Percentiles rank a stretch among this genome's conserved stretches.
Evolutionary conservation across 768 basidiomycete genomes (phyloP).

Genomic region (Leccinum imitatum): DNA sequence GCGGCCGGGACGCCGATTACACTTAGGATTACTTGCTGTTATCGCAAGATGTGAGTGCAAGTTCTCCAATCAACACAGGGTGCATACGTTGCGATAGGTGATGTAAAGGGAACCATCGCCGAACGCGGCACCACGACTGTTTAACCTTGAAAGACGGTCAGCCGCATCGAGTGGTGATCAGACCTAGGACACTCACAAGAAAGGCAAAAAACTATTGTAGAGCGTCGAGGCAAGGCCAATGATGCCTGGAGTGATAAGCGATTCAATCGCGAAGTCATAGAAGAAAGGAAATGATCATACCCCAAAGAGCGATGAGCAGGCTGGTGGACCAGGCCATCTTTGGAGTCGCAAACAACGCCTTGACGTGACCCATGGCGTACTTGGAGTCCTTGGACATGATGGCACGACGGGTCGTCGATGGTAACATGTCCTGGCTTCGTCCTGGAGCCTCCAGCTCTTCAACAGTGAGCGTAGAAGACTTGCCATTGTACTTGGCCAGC

Average conservation of each 20-base stretch:
- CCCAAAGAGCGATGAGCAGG: constrained; percentile 48
- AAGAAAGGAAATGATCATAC: constrained; percentile 32
- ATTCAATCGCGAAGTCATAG: not conserved
- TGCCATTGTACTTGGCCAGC: constrained; percentile 52
- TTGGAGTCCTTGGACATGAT: constrained; percentile 42
- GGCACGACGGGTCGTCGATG: constrained; percentile 16
- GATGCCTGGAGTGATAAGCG: constrained; percentile 42
- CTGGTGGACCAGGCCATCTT: constrained; percentile 67
- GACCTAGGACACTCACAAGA: constrained; percentile 38
- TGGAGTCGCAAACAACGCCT: constrained; percentile 59
- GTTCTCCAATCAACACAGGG: no score
- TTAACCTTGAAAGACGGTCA: constrained; percentile 40
- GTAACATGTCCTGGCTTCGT: constrained; percentile 9
- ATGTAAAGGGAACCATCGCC: constrained; percentile 69
- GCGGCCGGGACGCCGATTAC: constrained; percentile 70
- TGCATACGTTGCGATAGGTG: constrained; percentile 67
- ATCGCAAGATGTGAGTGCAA: not conserved
- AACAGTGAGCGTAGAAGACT: constrained; percentile 39
- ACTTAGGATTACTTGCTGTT: constrained; percentile 68
- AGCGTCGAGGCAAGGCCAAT: constrained; percentile 76
- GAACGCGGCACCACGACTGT: constrained; percentile 62
- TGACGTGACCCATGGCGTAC: constrained; percentile 46
- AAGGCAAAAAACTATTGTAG: constrained; percentile 55
- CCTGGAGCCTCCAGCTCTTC: constrained; percentile 43
- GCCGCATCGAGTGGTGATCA: not conserved